A percentile compares a stretch with the other conserved stretches of the same genome.
These are phyloP conservation scores for Mycena vulgaris DNA, from an alignment of 768 basidiomycete species.

Conservation along the genomic window DNA sequence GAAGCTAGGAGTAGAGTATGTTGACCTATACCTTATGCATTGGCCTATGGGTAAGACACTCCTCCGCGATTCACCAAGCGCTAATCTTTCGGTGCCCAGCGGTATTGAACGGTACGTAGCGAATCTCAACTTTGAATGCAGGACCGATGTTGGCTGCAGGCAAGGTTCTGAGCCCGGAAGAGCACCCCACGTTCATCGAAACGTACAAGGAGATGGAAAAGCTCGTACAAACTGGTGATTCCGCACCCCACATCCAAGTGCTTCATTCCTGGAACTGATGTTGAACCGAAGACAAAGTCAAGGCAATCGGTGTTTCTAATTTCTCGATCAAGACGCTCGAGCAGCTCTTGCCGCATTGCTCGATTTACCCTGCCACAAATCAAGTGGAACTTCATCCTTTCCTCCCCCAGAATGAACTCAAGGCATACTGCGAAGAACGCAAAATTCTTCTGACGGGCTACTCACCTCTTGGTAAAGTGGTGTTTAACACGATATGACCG, in stretches of 20 bases:
- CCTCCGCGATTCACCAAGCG: background rate
- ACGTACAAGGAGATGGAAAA: slow-evolving; percentile 52
- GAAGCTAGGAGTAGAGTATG: slow-evolving; percentile 56
- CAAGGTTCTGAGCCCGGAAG: slow-evolving; percentile 36
- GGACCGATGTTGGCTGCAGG: background rate
- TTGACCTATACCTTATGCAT: slow-evolving; percentile 56
- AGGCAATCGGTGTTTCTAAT: slow-evolving; percentile 71
- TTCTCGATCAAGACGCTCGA: slow-evolving; percentile 63
- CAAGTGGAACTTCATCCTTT: slow-evolving; percentile 73
- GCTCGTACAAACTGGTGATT: slow-evolving; percentile 46
- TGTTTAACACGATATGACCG: background rate
- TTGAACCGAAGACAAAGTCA: slow-evolving; percentile 55
- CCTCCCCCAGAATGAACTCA: slow-evolving; percentile 65
- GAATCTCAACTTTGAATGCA: too few species aligned
- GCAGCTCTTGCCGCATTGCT: slow-evolving; percentile 60
- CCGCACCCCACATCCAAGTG: background rate
- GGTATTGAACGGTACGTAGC: slow-evolving; percentile 16
- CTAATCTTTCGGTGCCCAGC: background rate
- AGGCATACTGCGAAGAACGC: slow-evolving; percentile 59
- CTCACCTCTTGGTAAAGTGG: slow-evolving; percentile 32
- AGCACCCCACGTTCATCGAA: slow-evolving; percentile 47
- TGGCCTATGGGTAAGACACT: slow-evolving; percentile 41
- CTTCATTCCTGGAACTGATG: slow-evolving; percentile 33
- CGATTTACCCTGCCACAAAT: slow-evolving; percentile 67
- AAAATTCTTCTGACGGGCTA: slow-evolving; percentile 61